Conservation (phyloP, 495 filamentous ascomycete genomes). For the Penicillium subrubescens region DNA sequence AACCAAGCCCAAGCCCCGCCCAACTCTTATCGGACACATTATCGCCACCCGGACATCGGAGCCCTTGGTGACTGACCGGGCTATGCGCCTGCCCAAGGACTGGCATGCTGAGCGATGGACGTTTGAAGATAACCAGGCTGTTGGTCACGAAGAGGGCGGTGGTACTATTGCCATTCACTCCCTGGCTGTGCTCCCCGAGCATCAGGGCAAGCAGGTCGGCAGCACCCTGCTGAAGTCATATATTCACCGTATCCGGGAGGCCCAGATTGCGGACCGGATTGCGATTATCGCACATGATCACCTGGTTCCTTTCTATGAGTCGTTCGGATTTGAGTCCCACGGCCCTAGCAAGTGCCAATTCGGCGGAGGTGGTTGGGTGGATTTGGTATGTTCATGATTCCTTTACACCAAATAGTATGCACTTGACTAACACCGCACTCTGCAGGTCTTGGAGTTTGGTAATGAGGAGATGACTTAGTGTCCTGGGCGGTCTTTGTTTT, state of each 20-base stretch:
- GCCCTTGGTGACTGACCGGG: constrained; percentile 66
- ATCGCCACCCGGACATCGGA: constrained; percentile 69
- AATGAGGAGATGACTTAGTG: constrained; percentile 22
- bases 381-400: constrained; percentile 45
- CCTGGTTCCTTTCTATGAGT: constrained; percentile 73
- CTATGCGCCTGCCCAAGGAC: constrained; percentile 72
- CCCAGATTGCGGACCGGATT: constrained; percentile 69
- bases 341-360: constrained; percentile 68
- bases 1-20: constrained; percentile 46
- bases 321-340: constrained; percentile 68
- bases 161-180: constrained; percentile 80
- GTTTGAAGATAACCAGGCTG: constrained; percentile 34
- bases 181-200: constrained; percentile 72
- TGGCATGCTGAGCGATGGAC: constrained; percentile 54
- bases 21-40: constrained; percentile 76
- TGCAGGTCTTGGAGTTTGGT: constrained; percentile 38
- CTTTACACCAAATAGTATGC: neutral
- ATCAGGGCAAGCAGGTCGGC: constrained; percentile 76
- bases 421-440: constrained; percentile 12
- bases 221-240: constrained; percentile 75
- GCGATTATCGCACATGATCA: constrained; percentile 77
- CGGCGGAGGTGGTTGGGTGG: constrained; percentile 79
- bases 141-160: constrained; percentile 71
- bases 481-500: constrained; percentile 6
- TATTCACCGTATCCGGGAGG: constrained; percentile 67